These are phyloP conservation scores for Fusarium sp. DNA, from an alignment of 2,329 filamentous ascomycete genomes.

Conservation along the genomic window DNA sequence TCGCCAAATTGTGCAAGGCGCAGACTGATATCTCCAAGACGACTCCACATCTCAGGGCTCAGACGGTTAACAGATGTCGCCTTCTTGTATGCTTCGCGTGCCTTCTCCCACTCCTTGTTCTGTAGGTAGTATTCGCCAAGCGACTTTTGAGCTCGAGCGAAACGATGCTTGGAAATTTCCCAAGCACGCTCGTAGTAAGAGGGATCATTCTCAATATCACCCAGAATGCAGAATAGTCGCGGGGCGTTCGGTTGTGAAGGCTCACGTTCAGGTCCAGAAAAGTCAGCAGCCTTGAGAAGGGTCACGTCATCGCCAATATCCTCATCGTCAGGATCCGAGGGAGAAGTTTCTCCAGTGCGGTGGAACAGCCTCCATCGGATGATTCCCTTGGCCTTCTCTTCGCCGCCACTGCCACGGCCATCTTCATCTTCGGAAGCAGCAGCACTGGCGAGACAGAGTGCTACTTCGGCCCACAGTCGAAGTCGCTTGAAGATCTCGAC, in stretches of 20 bases:
- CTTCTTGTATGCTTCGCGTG: slow-evolving; percentile 80
- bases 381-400: slow-evolving; percentile 83
- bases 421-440: slow-evolving; percentile 68
- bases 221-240: slow-evolving; percentile 90
- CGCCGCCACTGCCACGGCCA: slow-evolving; percentile 67
- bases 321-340: slow-evolving; percentile 61
- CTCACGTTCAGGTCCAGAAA: slow-evolving; percentile 70
- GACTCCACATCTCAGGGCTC: slow-evolving; percentile 87
- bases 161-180: slow-evolving; percentile 83
- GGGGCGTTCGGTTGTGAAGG: slow-evolving; percentile 85
- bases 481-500: slow-evolving; percentile 96
- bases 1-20: slow-evolving; percentile 80
- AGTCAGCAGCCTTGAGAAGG: slow-evolving; percentile 65
- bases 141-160: slow-evolving; percentile 87
- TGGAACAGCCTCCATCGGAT: slow-evolving; percentile 84
- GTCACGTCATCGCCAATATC: slow-evolving; percentile 63
- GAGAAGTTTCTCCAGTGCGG: slow-evolving; percentile 58
- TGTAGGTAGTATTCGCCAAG: slow-evolving; percentile 82
- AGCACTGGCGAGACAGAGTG: slow-evolving; percentile 81
- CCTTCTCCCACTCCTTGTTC: slow-evolving; percentile 72
- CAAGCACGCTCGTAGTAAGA: slow-evolving; percentile 86
- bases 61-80: slow-evolving; percentile 83
- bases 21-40: slow-evolving; percentile 87
- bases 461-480: slow-evolving; percentile 94
- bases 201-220: slow-evolving; percentile 83